Percentiles rank a stretch among this genome's conserved stretches.
Conservation (phyloP, 2,329 filamentous ascomycete species). For the Penicillium decumbens region DNA sequence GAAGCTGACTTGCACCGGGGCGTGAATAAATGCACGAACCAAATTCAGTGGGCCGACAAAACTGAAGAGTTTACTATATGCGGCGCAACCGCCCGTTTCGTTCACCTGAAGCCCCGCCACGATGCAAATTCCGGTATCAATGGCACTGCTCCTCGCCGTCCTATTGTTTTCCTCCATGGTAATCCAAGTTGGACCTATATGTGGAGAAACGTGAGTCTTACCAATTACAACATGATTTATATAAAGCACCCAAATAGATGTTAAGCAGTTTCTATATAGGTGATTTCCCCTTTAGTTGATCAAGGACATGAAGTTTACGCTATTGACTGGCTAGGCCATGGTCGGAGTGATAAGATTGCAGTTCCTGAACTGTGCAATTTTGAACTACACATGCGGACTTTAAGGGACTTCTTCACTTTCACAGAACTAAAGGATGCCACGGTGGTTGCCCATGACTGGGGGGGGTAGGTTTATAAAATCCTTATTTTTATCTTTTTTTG, state of each 20-base stretch:
- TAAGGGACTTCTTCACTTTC: neutral
- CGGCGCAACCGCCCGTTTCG: no score
- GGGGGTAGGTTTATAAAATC: neutral
- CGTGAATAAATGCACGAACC: no score
- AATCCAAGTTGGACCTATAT: neutral
- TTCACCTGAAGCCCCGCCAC: no score
- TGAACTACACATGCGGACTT: neutral
- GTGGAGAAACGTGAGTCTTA: neutral
- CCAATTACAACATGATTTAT: no score
- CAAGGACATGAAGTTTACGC: neutral
- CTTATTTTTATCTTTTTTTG: no score
- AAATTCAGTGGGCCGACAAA: no score
- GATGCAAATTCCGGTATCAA: no score
- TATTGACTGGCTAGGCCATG: neutral
- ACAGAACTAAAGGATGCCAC: neutral
- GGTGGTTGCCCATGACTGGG: neutral
- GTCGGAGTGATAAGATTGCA: neutral
- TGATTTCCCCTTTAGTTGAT: neutral
- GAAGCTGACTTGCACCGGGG: no score
- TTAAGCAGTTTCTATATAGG: no score
- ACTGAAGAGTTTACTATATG: no score
- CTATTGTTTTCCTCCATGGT: neutral
- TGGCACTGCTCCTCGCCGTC: no score
- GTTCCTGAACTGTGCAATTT: neutral
- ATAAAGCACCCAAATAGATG: no score